Evolutionary conservation across 108 stramenopile species (phyloP).

Genomic region (Aurantiochytrium sp.): DNA sequence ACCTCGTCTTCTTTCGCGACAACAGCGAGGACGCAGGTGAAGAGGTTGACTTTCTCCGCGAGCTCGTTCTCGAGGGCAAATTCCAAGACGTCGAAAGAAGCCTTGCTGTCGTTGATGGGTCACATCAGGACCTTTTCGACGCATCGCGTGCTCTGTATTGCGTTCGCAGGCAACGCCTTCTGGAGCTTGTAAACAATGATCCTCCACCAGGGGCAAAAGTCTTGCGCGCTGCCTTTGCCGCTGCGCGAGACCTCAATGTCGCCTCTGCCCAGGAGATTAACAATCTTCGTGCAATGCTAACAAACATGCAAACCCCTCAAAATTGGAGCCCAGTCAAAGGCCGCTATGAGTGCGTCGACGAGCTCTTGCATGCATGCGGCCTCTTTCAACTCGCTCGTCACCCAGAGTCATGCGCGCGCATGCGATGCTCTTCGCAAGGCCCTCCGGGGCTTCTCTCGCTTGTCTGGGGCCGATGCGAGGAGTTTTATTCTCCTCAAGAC

Average conservation of each 20-base stretch:
- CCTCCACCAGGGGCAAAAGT: background rate
- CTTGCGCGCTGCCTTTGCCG: background rate
- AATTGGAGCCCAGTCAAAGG: background rate
- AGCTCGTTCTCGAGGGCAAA: background rate
- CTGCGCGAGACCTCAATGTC: background rate
- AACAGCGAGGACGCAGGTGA: background rate
- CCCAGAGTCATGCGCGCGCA: background rate
- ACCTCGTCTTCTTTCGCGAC: background rate
- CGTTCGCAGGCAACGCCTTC: background rate
- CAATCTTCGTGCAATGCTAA: background rate
- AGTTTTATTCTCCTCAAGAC: no score
- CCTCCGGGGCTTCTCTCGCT: background rate
- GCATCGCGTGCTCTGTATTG: background rate
- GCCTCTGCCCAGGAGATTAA: background rate
- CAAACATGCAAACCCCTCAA: background rate
- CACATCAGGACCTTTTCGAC: background rate
- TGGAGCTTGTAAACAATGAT: background rate
- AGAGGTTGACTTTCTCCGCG: background rate
- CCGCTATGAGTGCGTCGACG: background rate
- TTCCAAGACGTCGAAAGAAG: background rate
- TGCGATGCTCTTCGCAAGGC: background rate
- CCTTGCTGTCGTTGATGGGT: background rate
- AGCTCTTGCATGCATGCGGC: background rate
- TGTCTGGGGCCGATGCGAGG: background rate
- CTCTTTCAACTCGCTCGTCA: background rate